phyloP scores from a whole-genome alignment of 345 rosid species.

The Citrus maxima region DNA sequence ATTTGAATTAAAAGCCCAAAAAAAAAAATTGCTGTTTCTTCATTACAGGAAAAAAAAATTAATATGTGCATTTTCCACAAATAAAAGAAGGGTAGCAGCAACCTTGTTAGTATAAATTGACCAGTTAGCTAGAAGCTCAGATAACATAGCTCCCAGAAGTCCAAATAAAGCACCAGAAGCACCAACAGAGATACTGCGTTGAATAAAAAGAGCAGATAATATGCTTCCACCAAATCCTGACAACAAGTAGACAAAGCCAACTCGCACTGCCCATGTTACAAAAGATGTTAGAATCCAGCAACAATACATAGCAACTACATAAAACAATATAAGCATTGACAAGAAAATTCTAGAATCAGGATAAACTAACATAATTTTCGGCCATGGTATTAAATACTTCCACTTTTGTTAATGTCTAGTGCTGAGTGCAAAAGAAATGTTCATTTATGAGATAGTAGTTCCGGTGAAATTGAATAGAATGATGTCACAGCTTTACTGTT shows the following conservation, averaged over 20 bases:
- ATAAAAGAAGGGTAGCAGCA: background rate
- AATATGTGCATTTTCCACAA: background rate
- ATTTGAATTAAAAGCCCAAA: background rate
- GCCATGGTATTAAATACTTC: background rate
- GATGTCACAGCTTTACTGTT: background rate
- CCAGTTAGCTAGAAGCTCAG: conserved; percentile 98
- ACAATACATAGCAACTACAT: background rate
- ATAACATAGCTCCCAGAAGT: conserved; percentile 92
- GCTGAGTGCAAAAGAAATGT: background rate
- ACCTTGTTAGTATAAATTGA: conserved; percentile 93
- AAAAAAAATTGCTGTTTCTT: background rate
- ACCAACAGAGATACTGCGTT: conserved; percentile 80
- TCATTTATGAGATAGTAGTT: too few relatives aligned
- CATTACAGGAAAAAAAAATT: background rate
- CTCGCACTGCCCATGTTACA: conserved; percentile 47
- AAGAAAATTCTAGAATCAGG: background rate
- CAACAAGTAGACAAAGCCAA: conserved; percentile 69
- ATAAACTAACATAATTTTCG: background rate
- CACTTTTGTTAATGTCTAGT: background rate
- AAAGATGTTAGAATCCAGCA: background rate
- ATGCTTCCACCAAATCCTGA: conserved; percentile 90
- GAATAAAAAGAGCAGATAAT: conserved; percentile 67
- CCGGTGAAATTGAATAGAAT: background rate
- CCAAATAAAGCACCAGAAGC: conserved; percentile 99
- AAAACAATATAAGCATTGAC: background rate